These are phyloP conservation scores for Yarrowia keelungensis DNA, from an alignment of 805 yeast species.

Conservation along the genomic window DNA sequence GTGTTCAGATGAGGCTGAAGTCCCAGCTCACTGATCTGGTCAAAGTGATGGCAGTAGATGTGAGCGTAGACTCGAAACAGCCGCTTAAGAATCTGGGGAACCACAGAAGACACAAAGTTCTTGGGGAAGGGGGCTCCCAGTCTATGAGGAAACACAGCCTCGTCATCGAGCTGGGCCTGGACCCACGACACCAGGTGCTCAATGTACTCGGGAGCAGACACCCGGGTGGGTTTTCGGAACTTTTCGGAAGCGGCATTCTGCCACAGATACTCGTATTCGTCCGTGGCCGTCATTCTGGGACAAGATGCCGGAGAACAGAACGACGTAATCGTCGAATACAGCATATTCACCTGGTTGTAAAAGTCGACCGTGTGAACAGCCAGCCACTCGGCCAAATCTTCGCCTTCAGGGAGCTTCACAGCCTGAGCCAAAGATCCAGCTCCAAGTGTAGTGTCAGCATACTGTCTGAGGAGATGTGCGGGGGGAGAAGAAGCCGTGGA, in stretches of 20 bases:
- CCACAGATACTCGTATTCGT: slow-evolving; percentile 96
- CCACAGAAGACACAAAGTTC: slow-evolving; percentile 72
- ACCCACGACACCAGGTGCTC: slow-evolving; percentile 95
- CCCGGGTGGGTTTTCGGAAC: slow-evolving; percentile 75
- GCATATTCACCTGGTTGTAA: slow-evolving; percentile 94
- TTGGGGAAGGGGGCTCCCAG: slow-evolving; percentile 91
- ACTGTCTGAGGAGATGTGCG: slow-evolving; percentile 63
- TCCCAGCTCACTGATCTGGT: slow-evolving; percentile 90
- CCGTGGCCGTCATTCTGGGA: slow-evolving; percentile 97
- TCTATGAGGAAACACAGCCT: slow-evolving; percentile 85
- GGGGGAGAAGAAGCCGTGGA: slow-evolving; percentile 48
- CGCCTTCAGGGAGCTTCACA: slow-evolving; percentile 91
- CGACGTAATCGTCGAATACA: slow-evolving; percentile 93
- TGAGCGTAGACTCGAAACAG: slow-evolving; percentile 95
- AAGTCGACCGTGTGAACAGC: slow-evolving; percentile 98
- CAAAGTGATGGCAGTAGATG: slow-evolving; percentile 96
- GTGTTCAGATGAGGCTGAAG: slow-evolving; percentile 92
- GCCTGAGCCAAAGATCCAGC: slow-evolving; percentile 91
- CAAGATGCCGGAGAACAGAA: slow-evolving; percentile 95
- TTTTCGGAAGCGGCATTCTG: slow-evolving; percentile 66
- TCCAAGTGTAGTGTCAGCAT: slow-evolving; percentile 95
- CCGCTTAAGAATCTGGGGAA: slow-evolving; percentile 87
- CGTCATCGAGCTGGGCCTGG: slow-evolving; percentile 90
- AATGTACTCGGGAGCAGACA: slow-evolving; percentile 94
- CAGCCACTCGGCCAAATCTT: slow-evolving; percentile 90